Evolutionary conservation across 1,284 basidiomycete genomes (phyloP), one percentile per base, ranked within the genome.

Genomic region (Fomitopsis schrenkii): DNA sequence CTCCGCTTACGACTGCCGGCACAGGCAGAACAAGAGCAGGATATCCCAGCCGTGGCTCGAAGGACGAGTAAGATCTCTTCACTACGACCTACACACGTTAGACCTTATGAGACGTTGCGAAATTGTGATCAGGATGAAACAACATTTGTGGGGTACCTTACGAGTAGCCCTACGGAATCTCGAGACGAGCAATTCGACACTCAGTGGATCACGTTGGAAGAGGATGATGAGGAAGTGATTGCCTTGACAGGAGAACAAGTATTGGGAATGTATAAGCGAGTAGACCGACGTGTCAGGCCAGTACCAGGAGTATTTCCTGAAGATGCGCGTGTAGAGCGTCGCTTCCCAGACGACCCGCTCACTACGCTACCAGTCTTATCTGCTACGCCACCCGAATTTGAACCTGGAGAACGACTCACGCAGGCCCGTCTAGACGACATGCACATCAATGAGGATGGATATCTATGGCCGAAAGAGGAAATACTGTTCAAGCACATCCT

Each of bases 401-500:
- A 22, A 3, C 63, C 66, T 1, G 62, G 40, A 6, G 42, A 19
- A 12, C 53, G 59, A n/a, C 46, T 72, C 0, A 71, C 67, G 1
- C 19, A 42, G 7, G 69, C 71, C 57, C 26, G 62, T 0, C 54
- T 68, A 19, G 60, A 66, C 1, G 61, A 26, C 14, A 44, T 72
- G 22, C 57, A 70, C 2, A 64, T 76, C 14, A 72, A 73, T 48
- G 9, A 57, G 36, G 60, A 70, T 40, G 61, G 58, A 14, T 75
- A 73, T 50, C 58, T 77, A 12, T 66, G 60, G 60, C 61, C 67
- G 15, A 72, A 76, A 59, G 73, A 78, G 63, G 61, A 68, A 12
- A 71, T 68, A 48, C 62, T 77, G 15, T 70, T 36, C 35, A 36
- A 36, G 35, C 35, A 36, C 7, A 73, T 57, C 10, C 54, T 61